Evolutionary conservation across 805 yeast species (phyloP), one percentile per base, ranked within the genome.

Genomic region (Candida germanica): DNA sequence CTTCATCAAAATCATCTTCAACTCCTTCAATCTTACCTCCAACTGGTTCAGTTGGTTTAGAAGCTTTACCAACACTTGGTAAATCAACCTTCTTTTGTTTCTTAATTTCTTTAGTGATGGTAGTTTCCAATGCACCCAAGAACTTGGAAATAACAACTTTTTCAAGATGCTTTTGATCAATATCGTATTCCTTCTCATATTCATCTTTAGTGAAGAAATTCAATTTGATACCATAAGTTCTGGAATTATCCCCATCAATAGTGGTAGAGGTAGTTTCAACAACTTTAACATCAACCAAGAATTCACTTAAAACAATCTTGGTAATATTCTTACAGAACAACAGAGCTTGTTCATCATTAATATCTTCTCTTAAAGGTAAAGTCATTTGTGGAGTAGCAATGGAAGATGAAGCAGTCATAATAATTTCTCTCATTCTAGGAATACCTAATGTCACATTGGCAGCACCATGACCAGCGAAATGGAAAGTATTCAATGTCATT

Each of bases 381-480:
- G 93, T 79, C 98, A 93, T 93, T 68, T 93, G 98, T 29, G 99
- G 99, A n/a, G 99, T 93, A 70, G 87, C 87, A 56, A 93, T 93
- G 31, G 84, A 67, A 15, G 96, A 80, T 41, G 96, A 87, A 14
- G 99, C 99, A 9, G 99, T 94, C 99, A 93, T 93, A 59, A 93
- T 88, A 63, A 93, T 93, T 76, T 93, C 99, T 79, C 99, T 84
- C 87, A 93, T 81, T 79, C 99, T 96, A 27, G 99, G 99, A 58
- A 93, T 93, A 84, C 99, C 99, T 54, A 93, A 75, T 0, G 99
- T 93, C 47, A 93, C 99, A 66, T 93, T 93, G 30, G 98, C 98
- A 40, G 98, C 99, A 79, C 99, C 99, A 69, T 94, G 98, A 61
- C 99, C 99, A 52, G 99, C 99, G 57, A 93, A 93, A 72, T 93